Percentiles rank a stretch among this genome's conserved stretches.
Evolutionary conservation across 1,284 basidiomycete genomes (phyloP).

Genomic region (Ustilago esculenta): DNA sequence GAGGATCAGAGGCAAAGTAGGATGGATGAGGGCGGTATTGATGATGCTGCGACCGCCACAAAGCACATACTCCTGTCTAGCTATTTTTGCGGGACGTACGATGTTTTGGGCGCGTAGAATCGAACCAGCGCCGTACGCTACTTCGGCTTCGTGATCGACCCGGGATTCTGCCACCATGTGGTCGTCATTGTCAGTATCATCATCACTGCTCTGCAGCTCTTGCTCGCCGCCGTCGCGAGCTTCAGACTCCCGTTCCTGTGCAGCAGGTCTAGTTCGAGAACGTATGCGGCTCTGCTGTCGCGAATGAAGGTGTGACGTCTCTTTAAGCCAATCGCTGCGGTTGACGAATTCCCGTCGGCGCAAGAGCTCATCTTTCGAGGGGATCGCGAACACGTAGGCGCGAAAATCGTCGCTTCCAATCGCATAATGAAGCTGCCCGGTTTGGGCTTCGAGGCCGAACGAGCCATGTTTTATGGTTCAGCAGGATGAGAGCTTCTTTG

Average conservation of each 20-base stretch:
- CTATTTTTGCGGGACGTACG: conserved; percentile 26
- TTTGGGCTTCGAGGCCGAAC: conserved; percentile 25
- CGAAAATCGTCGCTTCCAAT: conserved; percentile 45
- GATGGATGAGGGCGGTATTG: conserved; percentile 38
- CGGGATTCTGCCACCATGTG: conserved; percentile 5
- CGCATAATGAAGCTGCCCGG: conserved; percentile 25
- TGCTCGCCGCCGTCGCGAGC: too few species aligned
- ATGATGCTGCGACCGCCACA: conserved; percentile 31
- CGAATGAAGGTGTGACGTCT: conserved; percentile 10
- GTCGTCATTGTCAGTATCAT: conserved; percentile 1
- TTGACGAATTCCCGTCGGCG: conserved; percentile 20
- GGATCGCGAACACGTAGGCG: conserved; percentile 31
- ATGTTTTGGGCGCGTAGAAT: conserved; percentile 12
- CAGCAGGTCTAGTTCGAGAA: neutral
- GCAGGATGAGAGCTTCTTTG: conserved; percentile 25
- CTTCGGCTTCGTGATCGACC: conserved; percentile 21
- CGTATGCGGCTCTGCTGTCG: neutral
- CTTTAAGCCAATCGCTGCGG: conserved; percentile 8
- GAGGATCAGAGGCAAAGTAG: conserved; percentile 26
- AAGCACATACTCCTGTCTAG: conserved; percentile 15
- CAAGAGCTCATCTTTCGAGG: conserved; percentile 12
- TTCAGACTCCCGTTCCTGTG: too few species aligned
- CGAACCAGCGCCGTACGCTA: conserved; percentile 18
- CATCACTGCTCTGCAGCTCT: neutral
- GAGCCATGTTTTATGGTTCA: conserved; percentile 46